Base-by-base conservation (phyloP, 148 eudicot species). In the Chenopodium album region DNA sequence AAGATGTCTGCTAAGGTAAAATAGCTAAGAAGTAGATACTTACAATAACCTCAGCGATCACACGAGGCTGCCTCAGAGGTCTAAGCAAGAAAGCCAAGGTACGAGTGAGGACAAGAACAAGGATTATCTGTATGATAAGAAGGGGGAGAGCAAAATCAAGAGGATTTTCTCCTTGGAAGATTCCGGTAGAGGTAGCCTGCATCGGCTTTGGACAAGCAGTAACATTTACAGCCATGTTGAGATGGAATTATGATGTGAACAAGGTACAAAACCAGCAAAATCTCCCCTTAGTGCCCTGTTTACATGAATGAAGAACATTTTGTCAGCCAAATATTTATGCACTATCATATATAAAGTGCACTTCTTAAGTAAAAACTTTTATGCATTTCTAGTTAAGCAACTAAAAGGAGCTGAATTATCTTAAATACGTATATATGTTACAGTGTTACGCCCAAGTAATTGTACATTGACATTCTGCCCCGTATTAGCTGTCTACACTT, bases 51-150 rank as follows among this genome's bases (percentile, higher is more conserved):
- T 93, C 97, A 3, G 95, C 95, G 37, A 93, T 86, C 23, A 93
- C 97, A 62, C 94, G 93, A 78, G 97, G 97, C 85, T 93, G 97
- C 37, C 97, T 85, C 23, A 93, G 78, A 26, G 97, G 97, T 77
- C 76, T 85, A 28, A 93, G 89, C 76, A 92, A 71, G 78, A 86
- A 86, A 52, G 95, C 98, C 16, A 93, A 88, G 50, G 85, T 75
- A 54, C 98, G 92, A 23, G 95, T 92, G 44, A 93, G 87, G 29
- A 88, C 85, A 19, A 93, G 82, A 17, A 93, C 98, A 20, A 90
- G 75, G 62, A 90, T 87, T 68, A 93, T 93, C 75, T 93, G 98
- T 14, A 93, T 13, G 76, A 92, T 93, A n/a, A 80, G 88, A 6
- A 93, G 90, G 48, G 98, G 98, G 11, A 92, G 91, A 26, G 98